phyloP scores from a whole-genome alignment of 2,329 filamentous ascomycete genomes.

The Penicillium occitanis region DNA sequence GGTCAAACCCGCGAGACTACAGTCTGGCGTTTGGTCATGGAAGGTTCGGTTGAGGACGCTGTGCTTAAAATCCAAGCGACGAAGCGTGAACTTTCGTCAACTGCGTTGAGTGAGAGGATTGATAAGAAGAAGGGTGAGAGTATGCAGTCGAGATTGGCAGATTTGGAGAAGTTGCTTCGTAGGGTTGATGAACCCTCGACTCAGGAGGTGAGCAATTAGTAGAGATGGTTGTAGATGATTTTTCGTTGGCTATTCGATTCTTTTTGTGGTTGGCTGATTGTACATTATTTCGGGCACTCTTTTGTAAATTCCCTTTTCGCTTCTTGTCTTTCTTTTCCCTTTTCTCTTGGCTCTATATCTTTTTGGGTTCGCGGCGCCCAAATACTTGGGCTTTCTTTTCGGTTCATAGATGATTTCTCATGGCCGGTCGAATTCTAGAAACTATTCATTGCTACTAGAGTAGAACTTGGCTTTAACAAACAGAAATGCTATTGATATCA shows the following conservation, averaged over 20 bases:
- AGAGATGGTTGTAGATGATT: background rate
- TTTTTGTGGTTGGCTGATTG: background rate
- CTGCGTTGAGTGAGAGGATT: constrained; percentile 74
- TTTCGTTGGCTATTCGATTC: background rate
- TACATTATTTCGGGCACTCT: background rate
- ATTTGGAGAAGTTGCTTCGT: constrained; percentile 40
- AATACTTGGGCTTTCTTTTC: background rate
- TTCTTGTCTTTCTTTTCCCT: background rate
- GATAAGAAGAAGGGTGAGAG: constrained; percentile 58
- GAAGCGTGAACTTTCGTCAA: constrained; percentile 73
- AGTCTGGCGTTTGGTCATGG: constrained; percentile 78
- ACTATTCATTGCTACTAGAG: background rate
- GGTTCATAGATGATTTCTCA: background rate
- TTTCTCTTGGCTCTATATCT: background rate
- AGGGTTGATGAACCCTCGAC: background rate
- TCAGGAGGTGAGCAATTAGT: background rate
- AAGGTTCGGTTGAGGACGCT: constrained; percentile 75
- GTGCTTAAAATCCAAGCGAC: constrained; percentile 75
- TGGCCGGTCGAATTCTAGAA: too few species aligned
- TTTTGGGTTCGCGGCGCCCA: background rate
- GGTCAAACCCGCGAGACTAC: constrained; percentile 78
- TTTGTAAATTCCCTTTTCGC: background rate
- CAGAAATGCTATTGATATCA: too few species aligned
- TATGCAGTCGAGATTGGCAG: constrained; percentile 53
- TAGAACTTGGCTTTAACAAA: background rate